Evolutionary conservation across 257 asterid genomes (phyloP), one percentile per base, ranked within the genome.

Genomic region (Haberlea rhodopensis): DNA sequence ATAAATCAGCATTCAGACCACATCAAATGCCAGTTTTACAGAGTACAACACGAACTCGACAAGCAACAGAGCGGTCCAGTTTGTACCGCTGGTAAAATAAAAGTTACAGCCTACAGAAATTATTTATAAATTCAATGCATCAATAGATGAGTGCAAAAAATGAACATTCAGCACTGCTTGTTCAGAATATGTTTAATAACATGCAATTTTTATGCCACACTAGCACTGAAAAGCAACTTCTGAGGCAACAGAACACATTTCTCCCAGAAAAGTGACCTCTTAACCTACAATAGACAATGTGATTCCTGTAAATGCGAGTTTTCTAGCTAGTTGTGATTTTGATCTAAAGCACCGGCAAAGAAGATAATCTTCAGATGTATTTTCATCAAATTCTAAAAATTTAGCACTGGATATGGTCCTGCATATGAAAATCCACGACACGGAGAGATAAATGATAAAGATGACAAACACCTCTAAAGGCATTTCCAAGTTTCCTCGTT

Each of bases 1-100:
- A 72, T 58, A 71, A 75, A 63, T 59, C 51, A 73, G 67, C 65
- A 72, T 27, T 54, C 51, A 69, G 37, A 65, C 43, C 66, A 62
- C 45, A 72, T 71, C 65, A 74, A 69, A 74, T 43, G 68, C 52
- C 66, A 66, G 34, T 57, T 23, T n/a, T 55, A 34, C 16, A 63
- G 51, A 49, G 59, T 66, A 54, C 56, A 25, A 21, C 58, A 72
- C 45, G 49, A 49, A 37, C 54, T 61, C 62, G 61, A 24, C 10
- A 29, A 46, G 52, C 15, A 49, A 63, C 21, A 32, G 62, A 71
- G 26, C 15, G n/a, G 37, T 60, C 65, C 79, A 21, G 37, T 56
- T 34, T 37, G 62, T 28, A 61, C 65, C 45, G 65, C 25, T 34
- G 63, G 62, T 53, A 43, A 51, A 27, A 18, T 52, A 61, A 53